These are phyloP conservation scores for Pisolithus sp. DNA, from an alignment of 768 basidiomycete genomes.

Conservation along the genomic window DNA sequence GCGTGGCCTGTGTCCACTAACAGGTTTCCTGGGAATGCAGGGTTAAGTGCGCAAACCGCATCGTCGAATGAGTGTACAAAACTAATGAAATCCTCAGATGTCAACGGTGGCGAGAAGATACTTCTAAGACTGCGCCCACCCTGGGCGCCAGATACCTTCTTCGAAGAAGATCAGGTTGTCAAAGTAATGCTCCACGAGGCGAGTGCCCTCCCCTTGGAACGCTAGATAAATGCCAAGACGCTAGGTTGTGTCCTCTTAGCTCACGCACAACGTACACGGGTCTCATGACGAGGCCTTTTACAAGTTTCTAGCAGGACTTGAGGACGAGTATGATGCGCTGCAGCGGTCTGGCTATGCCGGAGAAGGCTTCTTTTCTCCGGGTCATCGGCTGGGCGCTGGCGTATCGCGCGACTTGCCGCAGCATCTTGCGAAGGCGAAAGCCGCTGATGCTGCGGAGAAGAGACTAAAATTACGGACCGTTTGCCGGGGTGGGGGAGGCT, in stretches of 20 bases:
- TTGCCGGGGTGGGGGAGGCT: constrained; percentile 53
- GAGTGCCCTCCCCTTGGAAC: constrained; percentile 6
- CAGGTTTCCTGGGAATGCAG: constrained; percentile 22
- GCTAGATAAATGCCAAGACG: background rate
- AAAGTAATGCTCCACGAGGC: constrained; percentile 91
- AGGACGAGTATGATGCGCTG: constrained; percentile 81
- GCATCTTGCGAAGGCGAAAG: constrained; percentile 58
- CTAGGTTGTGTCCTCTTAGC: constrained; percentile 35
- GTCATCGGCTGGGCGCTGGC: constrained; percentile 59
- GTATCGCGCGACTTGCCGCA: constrained; percentile 64
- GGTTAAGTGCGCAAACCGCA: constrained; percentile 26
- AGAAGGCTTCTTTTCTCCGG: constrained; percentile 84
- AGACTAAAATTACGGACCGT: constrained; percentile 41
- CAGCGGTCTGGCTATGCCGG: constrained; percentile 79
- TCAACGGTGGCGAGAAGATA: constrained; percentile 79
- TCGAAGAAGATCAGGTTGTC: constrained; percentile 68
- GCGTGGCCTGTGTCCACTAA: background rate
- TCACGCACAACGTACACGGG: constrained; percentile 84
- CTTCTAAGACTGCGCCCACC: constrained; percentile 74
- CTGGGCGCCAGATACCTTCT: constrained; percentile 61
- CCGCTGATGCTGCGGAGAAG: constrained; percentile 77
- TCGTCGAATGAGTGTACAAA: constrained; percentile 1
- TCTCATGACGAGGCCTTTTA: constrained; percentile 86
- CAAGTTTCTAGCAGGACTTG: constrained; percentile 61
- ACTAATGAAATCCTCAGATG: constrained; percentile 38